Conservation (phyloP, 495 filamentous ascomycete genomes). For the Podospora pseudoanserina region DNA sequence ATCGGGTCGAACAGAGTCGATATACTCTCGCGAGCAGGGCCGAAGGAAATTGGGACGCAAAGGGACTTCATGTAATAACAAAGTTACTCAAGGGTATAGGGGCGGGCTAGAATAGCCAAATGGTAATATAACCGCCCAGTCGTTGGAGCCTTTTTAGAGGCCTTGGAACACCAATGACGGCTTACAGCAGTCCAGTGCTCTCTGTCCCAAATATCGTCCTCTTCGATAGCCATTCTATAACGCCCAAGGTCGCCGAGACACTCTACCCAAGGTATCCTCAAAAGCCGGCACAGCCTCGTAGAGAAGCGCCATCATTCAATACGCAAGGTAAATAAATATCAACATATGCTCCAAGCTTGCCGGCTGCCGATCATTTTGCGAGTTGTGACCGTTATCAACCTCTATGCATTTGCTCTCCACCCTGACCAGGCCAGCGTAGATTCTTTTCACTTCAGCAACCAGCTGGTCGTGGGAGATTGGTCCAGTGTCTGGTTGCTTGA, state of each 20-base stretch:
- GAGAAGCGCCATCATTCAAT: conserved; percentile 74
- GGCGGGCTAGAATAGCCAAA: conserved; percentile 74
- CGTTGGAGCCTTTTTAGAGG: conserved; percentile 63
- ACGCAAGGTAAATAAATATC: conserved; percentile 74
- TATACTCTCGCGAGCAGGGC: conserved; percentile 63
- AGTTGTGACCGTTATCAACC: background rate
- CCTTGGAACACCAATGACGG: conserved; percentile 75
- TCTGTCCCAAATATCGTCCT: conserved; percentile 63
- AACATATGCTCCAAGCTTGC: conserved; percentile 73
- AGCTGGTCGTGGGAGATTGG: background rate
- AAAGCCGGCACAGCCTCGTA: conserved; percentile 72
- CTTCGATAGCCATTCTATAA: conserved; percentile 70
- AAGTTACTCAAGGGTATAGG: conserved; percentile 67
- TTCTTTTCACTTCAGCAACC: background rate
- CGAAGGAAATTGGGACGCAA: conserved; percentile 52
- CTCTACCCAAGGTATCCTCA: conserved; percentile 85
- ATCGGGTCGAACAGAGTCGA: conserved; percentile 60
- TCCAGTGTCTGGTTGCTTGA: background rate
- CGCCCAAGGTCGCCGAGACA: conserved; percentile 73
- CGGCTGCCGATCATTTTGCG: no score
- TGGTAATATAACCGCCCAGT: conserved; percentile 80
- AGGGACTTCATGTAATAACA: conserved; percentile 61
- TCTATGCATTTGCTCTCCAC: background rate
- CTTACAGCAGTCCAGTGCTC: conserved; percentile 76
- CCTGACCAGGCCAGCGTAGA: background rate